phyloP scores from a whole-genome alignment of 2,329 filamentous ascomycete genomes.

The Furcasterigmium sp. region DNA sequence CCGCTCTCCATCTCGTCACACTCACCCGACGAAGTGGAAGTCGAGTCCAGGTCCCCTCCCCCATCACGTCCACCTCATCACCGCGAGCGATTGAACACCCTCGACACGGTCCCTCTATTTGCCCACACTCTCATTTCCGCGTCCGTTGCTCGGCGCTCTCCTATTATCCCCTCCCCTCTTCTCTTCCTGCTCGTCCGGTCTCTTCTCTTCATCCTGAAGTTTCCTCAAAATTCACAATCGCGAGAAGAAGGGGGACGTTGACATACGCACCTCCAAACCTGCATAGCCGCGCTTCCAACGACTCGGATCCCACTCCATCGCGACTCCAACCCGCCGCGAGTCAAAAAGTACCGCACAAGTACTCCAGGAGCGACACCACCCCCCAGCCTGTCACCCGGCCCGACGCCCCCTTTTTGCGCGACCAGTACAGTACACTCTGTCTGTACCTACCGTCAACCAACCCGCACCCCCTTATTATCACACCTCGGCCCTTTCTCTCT shows the following conservation, averaged over 20 bases:
- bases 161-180: neutral
- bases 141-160: neutral
- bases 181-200: neutral
- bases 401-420: no score
- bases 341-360: no score
- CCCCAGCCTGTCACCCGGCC: no score
- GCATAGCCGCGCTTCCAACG: no score
- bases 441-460: no score
- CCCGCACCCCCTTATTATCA: no score
- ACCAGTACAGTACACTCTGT: no score
- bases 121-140: neutral
- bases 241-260: neutral
- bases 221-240: neutral
- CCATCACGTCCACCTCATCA: neutral
- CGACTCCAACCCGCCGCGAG: no score
- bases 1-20: neutral
- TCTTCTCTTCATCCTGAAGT: neutral
- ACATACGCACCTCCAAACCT: no score
- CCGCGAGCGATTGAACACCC: neutral
- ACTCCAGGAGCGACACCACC: no score
- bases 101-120: slow-evolving; percentile 1
- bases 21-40: neutral
- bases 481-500: no score
- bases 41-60: neutral
- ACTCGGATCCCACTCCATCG: no score